phyloP scores from a whole-genome alignment of 2,329 filamentous ascomycete genomes.

The Penicillium brevicompactum region DNA sequence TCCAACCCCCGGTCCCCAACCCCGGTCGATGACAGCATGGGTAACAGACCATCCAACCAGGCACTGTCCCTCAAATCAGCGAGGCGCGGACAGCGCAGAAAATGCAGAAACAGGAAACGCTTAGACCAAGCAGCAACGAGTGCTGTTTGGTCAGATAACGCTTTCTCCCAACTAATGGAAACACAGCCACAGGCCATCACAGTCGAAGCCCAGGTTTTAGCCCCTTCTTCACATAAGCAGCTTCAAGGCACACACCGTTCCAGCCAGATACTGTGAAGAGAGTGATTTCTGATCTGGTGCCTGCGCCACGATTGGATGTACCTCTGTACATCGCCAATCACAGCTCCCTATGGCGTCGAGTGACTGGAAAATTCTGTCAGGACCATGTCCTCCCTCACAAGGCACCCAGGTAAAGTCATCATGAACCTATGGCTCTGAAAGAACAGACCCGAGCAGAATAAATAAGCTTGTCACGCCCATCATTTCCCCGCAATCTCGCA shows the following conservation, averaged over 20 bases:
- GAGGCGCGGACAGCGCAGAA: constrained; percentile 8
- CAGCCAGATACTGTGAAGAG: not conserved
- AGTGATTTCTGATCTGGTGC: not conserved
- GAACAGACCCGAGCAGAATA: not conserved
- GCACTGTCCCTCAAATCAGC: not conserved
- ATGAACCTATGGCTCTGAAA: not conserved
- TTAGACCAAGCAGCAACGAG: not conserved
- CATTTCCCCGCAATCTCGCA: not conserved
- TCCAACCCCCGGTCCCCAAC: not conserved
- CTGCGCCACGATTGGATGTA: not conserved
- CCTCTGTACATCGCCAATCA: constrained; percentile 1
- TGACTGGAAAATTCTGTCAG: not conserved
- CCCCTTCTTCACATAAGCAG: not conserved
- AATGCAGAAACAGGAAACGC: not conserved
- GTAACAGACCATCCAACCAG: not conserved
- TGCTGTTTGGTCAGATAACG: not conserved
- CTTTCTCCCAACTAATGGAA: constrained; percentile 3
- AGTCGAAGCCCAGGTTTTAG: not conserved
- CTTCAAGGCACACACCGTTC: not conserved
- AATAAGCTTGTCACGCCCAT: constrained; percentile 1
- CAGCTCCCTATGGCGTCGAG: not conserved
- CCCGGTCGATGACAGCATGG: not conserved
- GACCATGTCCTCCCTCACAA: not conserved
- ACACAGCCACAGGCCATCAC: constrained; percentile 1
- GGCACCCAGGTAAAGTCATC: constrained; percentile 1